Evolutionary conservation across 2,329 filamentous ascomycete genomes (phyloP).

Genomic region (Fusarium sp.): DNA sequence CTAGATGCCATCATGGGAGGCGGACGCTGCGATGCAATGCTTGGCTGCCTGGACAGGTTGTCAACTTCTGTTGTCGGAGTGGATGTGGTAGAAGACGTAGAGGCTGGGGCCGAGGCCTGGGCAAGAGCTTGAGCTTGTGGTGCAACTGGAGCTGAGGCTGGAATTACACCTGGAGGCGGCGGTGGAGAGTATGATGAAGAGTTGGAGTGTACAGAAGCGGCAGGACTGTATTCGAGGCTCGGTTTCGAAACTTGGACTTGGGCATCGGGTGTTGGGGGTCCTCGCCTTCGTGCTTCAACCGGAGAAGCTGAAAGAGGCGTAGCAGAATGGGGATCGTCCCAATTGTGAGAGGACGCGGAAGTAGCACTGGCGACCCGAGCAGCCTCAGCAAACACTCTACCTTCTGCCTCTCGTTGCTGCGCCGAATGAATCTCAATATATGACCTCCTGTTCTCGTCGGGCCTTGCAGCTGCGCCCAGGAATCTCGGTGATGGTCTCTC

Average conservation of each 20-base stretch:
- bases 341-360: slow-evolving; percentile 46
- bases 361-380: slow-evolving; percentile 48
- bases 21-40: slow-evolving; percentile 41
- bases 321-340: slow-evolving; percentile 47
- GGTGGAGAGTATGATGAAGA: slow-evolving; percentile 45
- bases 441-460: slow-evolving; percentile 64
- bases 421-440: slow-evolving; percentile 68
- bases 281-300: slow-evolving; percentile 36
- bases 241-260: slow-evolving; percentile 32
- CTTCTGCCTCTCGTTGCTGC: slow-evolving; percentile 69
- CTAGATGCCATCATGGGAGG: slow-evolving; percentile 44
- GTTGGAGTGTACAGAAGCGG: slow-evolving; percentile 51
- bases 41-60: slow-evolving; percentile 38
- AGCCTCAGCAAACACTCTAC: slow-evolving; percentile 65
- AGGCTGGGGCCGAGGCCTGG: slow-evolving; percentile 4
- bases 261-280: slow-evolving; percentile 43
- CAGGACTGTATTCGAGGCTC: slow-evolving; percentile 54
- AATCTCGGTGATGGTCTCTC: slow-evolving; percentile 51
- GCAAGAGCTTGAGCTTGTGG: slow-evolving; percentile 11
- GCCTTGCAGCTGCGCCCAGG: slow-evolving; percentile 52
- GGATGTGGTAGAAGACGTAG: slow-evolving; percentile 1
- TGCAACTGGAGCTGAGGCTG: not conserved
- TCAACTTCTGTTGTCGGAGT: slow-evolving; percentile 29
- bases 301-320: slow-evolving; percentile 40
- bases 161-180: slow-evolving; percentile 20